These are phyloP conservation scores for Besnoitia besnoiti DNA, from an alignment of 169 alveolate genomes.

Conservation along the genomic window DNA sequence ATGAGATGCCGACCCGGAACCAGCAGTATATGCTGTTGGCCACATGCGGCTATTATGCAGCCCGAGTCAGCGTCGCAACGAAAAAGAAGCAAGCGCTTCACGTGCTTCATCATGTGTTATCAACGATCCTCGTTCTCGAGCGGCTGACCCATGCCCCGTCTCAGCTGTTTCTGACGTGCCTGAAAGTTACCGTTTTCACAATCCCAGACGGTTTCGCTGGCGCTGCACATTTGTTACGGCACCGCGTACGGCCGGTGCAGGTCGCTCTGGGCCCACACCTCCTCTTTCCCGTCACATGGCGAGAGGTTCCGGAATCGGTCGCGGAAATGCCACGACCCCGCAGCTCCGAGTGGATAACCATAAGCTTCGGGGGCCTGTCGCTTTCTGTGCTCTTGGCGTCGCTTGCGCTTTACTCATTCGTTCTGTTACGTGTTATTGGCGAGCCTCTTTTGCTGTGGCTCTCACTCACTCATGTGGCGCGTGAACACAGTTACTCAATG, in stretches of 20 bases:
- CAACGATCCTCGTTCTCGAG: not conserved
- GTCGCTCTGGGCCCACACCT: not conserved
- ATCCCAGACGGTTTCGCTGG: not conserved
- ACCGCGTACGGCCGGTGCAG: not conserved
- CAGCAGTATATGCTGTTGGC: not conserved
- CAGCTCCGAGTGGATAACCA: not conserved
- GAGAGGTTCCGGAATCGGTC: not conserved
- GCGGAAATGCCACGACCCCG: not conserved
- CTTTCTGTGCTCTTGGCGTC: not conserved
- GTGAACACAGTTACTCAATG: not conserved
- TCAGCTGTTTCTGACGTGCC: not conserved
- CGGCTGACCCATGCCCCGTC: not conserved
- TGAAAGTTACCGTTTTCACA: not conserved
- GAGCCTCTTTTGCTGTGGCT: not conserved
- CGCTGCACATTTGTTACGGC: not conserved
- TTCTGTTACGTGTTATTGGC: not conserved
- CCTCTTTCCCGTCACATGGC: not conserved
- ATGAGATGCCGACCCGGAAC: not conserved
- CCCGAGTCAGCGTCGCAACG: not conserved
- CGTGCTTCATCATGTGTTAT: not conserved
- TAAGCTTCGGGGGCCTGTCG: not conserved
- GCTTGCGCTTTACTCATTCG: not conserved
- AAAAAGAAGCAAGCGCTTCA: not conserved
- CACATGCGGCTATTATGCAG: not conserved
- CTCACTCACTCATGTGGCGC: not conserved